Evolutionary conservation across 2,329 filamentous ascomycete species (phyloP).

Genomic region (Microcera coccophila): DNA sequence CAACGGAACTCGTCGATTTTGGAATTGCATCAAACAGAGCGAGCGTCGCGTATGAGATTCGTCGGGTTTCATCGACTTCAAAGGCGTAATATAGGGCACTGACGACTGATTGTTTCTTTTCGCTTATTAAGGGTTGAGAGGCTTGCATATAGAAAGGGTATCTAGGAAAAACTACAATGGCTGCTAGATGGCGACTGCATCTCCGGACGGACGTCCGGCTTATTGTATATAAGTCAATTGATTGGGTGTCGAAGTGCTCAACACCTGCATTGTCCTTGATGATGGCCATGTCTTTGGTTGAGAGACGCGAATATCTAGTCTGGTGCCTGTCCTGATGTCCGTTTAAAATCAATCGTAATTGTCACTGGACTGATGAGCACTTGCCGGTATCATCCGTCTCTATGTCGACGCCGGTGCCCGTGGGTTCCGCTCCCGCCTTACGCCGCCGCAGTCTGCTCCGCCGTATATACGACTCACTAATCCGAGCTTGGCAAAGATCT

Average conservation of each 20-base stretch:
- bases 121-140: conserved; percentile 25
- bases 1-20: conserved; percentile 20
- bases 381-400: too few relatives aligned
- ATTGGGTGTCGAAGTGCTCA: conserved; percentile 21
- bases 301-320: too few relatives aligned
- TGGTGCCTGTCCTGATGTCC: background rate
- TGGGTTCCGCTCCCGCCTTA: too few relatives aligned
- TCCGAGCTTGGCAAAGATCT: too few relatives aligned
- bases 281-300: too few relatives aligned
- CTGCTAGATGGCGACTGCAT: conserved; percentile 27
- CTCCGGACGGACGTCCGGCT: conserved; percentile 19
- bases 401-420: too few relatives aligned
- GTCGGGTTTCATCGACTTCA: conserved; percentile 20
- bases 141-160: conserved; percentile 35
- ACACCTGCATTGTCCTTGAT: conserved; percentile 20
- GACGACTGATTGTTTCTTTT: conserved; percentile 29
- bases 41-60: conserved; percentile 24
- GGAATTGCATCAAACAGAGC: conserved; percentile 28
- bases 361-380: too few relatives aligned
- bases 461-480: too few relatives aligned
- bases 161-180: conserved; percentile 28
- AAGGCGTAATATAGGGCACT: conserved; percentile 29
- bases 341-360: too few relatives aligned
- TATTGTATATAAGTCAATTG: conserved; percentile 30
- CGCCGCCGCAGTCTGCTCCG: too few relatives aligned